phyloP scores from a whole-genome alignment of 805 yeast genomes.

The Zygosaccharomyces bailii region DNA sequence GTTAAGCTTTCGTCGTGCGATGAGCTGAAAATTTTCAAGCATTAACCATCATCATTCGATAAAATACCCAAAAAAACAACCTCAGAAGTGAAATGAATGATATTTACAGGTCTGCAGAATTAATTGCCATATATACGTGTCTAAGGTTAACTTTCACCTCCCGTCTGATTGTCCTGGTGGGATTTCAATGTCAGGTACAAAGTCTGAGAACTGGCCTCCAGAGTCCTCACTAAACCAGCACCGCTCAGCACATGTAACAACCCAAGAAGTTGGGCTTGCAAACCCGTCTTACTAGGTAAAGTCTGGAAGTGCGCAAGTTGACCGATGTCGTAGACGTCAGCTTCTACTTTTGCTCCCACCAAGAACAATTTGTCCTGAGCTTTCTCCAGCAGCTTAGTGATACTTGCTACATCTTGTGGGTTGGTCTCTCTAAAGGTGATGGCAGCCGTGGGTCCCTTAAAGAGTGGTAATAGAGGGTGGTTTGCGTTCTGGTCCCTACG shows the following conservation, averaged over 20 bases:
- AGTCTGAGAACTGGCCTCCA: slow-evolving; percentile 62
- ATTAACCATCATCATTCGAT: not conserved
- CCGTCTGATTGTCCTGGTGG: slow-evolving; percentile 45
- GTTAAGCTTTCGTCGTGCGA: slow-evolving; percentile 4
- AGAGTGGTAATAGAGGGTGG: slow-evolving; percentile 69
- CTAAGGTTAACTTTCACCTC: slow-evolving; percentile 11
- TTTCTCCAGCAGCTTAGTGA: slow-evolving; percentile 57
- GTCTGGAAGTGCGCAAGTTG: slow-evolving; percentile 63
- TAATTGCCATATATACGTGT: slow-evolving; percentile 7
- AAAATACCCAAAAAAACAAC: not conserved
- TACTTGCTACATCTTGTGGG: slow-evolving; percentile 62
- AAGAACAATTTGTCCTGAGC: slow-evolving; percentile 72
- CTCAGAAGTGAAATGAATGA: too few relatives aligned
- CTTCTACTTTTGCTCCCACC: slow-evolving; percentile 82
- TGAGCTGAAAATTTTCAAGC: slow-evolving; percentile 15
- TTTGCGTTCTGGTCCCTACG: slow-evolving; percentile 43
- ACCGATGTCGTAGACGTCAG: slow-evolving; percentile 47
- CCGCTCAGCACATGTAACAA: slow-evolving; percentile 82
- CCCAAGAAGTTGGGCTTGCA: slow-evolving; percentile 81
- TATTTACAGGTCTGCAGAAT: slow-evolving; percentile 13
- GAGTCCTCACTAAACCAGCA: slow-evolving; percentile 79
- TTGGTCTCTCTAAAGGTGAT: slow-evolving; percentile 65
- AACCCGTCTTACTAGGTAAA: slow-evolving; percentile 64
- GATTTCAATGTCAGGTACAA: slow-evolving; percentile 74
- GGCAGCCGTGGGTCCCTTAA: slow-evolving; percentile 84